phyloP scores from a whole-genome alignment of 1,284 basidiomycete species.

The Cryptococcus sp. region DNA sequence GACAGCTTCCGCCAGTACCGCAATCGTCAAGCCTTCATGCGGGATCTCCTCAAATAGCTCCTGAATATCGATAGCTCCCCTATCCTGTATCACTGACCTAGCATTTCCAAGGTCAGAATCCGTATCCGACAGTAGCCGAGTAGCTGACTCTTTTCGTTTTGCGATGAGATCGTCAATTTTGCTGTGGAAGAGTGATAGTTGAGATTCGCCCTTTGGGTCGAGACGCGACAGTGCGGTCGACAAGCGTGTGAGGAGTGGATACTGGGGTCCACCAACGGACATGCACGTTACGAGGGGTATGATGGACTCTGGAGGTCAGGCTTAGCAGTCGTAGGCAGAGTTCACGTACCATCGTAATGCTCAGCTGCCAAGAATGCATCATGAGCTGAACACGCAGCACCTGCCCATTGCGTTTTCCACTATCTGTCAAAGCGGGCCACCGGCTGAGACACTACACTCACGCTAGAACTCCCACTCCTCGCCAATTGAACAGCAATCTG shows the following conservation, averaged over 20 bases:
- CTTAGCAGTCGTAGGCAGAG: neutral
- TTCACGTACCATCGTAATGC: slow-evolving; percentile 12
- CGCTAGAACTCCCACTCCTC: slow-evolving; percentile 9
- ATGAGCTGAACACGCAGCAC: slow-evolving; percentile 18
- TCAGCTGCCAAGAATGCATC: slow-evolving; percentile 23
- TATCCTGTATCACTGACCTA: no score
- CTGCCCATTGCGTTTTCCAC: slow-evolving; percentile 32
- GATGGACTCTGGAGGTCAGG: slow-evolving; percentile 12
- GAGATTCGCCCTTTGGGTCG: neutral
- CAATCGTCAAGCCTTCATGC: neutral
- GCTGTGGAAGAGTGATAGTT: neutral
- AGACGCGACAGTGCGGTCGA: neutral
- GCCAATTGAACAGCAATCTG: slow-evolving; percentile 19
- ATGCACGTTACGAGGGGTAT: slow-evolving; percentile 12
- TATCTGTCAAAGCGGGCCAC: slow-evolving; percentile 5
- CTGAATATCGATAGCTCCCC: neutral
- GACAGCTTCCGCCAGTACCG: neutral
- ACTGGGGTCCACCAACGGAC: slow-evolving; percentile 13
- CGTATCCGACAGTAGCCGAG: neutral
- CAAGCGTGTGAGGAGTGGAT: slow-evolving; percentile 8
- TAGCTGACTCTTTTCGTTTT: neutral
- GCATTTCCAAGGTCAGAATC: no score
- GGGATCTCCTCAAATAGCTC: neutral
- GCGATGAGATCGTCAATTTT: neutral
- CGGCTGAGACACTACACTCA: slow-evolving; percentile 5